Evolutionary conservation across 371 early-diverging fungal genomes (phyloP), one percentile per base, ranked within the genome.

Genomic region (Mucor piriformis): DNA sequence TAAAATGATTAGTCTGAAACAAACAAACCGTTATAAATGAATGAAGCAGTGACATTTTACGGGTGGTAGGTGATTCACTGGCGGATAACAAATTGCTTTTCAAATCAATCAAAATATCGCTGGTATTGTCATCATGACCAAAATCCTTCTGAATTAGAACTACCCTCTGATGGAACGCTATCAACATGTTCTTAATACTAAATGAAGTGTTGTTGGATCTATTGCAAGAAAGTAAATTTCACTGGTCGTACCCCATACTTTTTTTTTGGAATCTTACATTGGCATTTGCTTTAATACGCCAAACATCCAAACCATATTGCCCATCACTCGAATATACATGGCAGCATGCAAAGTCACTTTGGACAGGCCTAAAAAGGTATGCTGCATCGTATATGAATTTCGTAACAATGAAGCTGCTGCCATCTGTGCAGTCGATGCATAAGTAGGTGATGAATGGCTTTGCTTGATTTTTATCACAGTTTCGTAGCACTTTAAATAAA

Each of bases 301-400:
- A 70, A 85, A 81, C 38, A 81, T 73, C 83, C 83, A 85, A 0
- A 79, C 61, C 52, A 82, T 69, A 49, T 82, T 80, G 1, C 79
- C 84, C 33, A 85, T 34, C 0, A 82, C 49, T 0, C 83, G 77
- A 44, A 83, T 82, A 57, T 75, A 79, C 25, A 77, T 67, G 15
- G 73, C 74, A 3, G 78, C 75, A 25, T 78, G 66, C 11, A 72
- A 64, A 15, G 79, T 69, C 11, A 63, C 51, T 20, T 74, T 56
- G 23, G 79, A 71, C 18, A 88, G 57, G 6, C 86, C 84, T 7
- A 89, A 67, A 63, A 88, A 81, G 1, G 86, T 84, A 48, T 86
- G 70, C 58, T 91, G 88, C 81, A 89, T 89, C 2, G 74, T 79
- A 53, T 87, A 83, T 0, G 86, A 80, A 15, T 71, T 65, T 6